Percentiles rank a stretch among this genome's conserved stretches.
phyloP scores from a whole-genome alignment of 768 basidiomycete species.

The Tylopilus sp. region DNA sequence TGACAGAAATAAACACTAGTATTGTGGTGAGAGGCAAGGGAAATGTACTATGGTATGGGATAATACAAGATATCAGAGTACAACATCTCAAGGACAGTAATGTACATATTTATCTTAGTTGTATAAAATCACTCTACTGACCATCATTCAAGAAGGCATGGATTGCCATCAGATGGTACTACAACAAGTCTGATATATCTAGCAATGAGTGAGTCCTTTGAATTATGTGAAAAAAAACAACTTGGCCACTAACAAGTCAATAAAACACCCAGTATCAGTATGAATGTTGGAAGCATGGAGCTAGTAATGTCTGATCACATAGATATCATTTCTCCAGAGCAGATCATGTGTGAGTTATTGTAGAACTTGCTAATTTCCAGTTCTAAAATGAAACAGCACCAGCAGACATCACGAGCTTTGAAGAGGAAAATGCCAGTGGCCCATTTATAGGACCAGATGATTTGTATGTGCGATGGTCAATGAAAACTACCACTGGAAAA shows the following conservation, averaged over 20 bases:
- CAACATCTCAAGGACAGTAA: neutral
- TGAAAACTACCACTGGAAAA: neutral
- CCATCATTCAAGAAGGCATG: neutral
- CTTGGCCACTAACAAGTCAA: too few species aligned
- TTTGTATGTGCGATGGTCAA: neutral
- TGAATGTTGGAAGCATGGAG: neutral
- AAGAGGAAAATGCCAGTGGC: neutral
- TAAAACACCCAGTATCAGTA: neutral
- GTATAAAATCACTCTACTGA: neutral
- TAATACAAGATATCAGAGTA: neutral
- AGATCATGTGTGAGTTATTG: neutral
- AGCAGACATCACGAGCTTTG: neutral
- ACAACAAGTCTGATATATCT: neutral
- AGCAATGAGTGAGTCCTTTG: neutral
- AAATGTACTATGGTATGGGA: neutral
- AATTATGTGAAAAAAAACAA: too few species aligned
- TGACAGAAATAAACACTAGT: neutral
- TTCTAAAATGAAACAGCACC: neutral
- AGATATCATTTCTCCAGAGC: neutral
- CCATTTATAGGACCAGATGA: neutral
- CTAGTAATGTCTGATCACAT: neutral
- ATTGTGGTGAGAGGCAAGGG: neutral
- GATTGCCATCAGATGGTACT: neutral
- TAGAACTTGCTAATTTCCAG: neutral
- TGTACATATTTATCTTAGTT: too few species aligned